These are phyloP conservation scores for Ganoderma lingzhi DNA, from an alignment of 1,284 basidiomycete species.

Conservation along the genomic window DNA sequence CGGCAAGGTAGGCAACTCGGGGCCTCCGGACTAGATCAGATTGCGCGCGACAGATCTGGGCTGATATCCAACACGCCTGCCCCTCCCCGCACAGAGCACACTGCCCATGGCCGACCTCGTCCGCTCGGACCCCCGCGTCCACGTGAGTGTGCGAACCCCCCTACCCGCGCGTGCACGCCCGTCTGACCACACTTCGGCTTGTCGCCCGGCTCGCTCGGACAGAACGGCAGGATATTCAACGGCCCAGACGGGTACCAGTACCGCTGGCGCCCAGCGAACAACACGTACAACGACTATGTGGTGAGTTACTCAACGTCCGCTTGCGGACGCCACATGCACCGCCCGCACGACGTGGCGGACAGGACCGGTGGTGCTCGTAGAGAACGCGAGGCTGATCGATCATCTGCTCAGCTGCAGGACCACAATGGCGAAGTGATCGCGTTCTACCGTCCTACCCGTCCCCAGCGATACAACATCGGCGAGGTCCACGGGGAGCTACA, in stretches of 20 bases:
- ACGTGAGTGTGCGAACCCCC: constrained; percentile 28
- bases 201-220: constrained; percentile 23
- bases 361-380: constrained; percentile 6
- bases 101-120: constrained; percentile 83
- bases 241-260: constrained; percentile 83
- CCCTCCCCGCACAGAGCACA: constrained; percentile 59
- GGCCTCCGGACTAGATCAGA: constrained; percentile 28
- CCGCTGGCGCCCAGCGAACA: constrained; percentile 74
- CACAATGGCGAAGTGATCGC: constrained; percentile 72
- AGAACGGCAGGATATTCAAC: constrained; percentile 71
- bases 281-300: constrained; percentile 60
- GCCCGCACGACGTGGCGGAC: constrained; percentile 22
- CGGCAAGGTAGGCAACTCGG: constrained; percentile 65
- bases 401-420: constrained; percentile 69
- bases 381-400: constrained; percentile 26
- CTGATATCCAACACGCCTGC: constrained; percentile 27
- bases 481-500: constrained; percentile 86
- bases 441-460: constrained; percentile 77
- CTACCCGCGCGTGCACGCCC: constrained; percentile 17
- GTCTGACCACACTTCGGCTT: constrained; percentile 20
- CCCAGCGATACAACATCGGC: constrained; percentile 81
- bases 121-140: constrained; percentile 63
- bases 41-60: constrained; percentile 32
- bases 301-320: constrained; percentile 50
- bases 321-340: constrained; percentile 25